These are phyloP conservation scores for Candida dubliniensis DNA, from an alignment of 1,139 yeast genomes.

Conservation along the genomic window DNA sequence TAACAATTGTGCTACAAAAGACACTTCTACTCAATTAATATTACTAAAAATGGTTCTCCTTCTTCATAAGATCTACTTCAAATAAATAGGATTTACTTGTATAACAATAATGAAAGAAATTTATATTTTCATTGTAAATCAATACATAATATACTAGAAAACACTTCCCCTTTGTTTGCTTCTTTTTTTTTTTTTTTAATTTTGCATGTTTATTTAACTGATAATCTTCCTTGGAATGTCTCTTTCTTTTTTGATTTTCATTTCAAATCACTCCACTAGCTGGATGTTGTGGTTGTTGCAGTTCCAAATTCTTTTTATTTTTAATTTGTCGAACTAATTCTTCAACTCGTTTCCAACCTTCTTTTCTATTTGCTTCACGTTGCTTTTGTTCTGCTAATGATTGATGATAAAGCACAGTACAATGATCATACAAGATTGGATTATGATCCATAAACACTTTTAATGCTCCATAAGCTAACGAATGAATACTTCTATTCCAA, in stretches of 20 bases:
- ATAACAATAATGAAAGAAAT: no score
- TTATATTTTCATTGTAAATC: no score
- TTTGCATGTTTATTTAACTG: not conserved
- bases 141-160: no score
- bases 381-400: constrained; percentile 65
- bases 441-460: constrained; percentile 93
- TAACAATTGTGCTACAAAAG: no score
- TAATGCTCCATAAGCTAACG: constrained; percentile 86
- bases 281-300: constrained; percentile 5
- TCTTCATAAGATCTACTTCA: no score
- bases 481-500: constrained; percentile 93
- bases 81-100: no score
- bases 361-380: constrained; percentile 61
- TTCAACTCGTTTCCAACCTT: constrained; percentile 76
- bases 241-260: not conserved
- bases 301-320: constrained; percentile 13
- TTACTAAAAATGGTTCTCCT: no score
- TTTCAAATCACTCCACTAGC: constrained; percentile 7
- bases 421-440: constrained; percentile 87
- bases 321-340: constrained; percentile 49
- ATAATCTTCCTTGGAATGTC: not conserved
- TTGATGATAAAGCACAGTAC: constrained; percentile 82
- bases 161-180: no score
- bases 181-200: no score
- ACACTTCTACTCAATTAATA: no score